These are phyloP conservation scores for Podospora didyma DNA, from an alignment of 495 filamentous ascomycete species.

Conservation along the genomic window DNA sequence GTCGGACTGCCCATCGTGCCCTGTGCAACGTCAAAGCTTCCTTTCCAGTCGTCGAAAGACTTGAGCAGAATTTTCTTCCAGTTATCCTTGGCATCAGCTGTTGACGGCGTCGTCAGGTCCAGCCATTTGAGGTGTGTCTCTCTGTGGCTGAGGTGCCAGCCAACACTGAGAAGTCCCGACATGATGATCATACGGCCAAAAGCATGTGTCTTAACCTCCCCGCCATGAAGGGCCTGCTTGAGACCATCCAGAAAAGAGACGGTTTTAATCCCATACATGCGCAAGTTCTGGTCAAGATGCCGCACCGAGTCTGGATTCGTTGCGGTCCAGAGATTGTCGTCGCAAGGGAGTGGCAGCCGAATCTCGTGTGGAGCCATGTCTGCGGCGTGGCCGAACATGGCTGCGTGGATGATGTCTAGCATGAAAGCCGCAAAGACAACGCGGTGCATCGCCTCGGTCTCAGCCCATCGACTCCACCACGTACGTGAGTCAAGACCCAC, in stretches of 20 bases:
- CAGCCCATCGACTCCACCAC: slow-evolving; percentile 94
- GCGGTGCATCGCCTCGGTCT: slow-evolving; percentile 84
- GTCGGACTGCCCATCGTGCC: slow-evolving; percentile 37
- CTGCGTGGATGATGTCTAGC: slow-evolving; percentile 89
- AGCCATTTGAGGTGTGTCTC: slow-evolving; percentile 90
- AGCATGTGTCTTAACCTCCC: slow-evolving; percentile 83
- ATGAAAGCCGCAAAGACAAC: slow-evolving; percentile 95
- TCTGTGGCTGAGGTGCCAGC: slow-evolving; percentile 93
- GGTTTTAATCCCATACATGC: slow-evolving; percentile 78
- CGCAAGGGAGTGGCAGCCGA: slow-evolving; percentile 87
- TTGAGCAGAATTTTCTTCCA: slow-evolving; percentile 83
- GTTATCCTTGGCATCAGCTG: slow-evolving; percentile 79
- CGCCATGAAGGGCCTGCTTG: slow-evolving; percentile 82
- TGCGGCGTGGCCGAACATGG: slow-evolving; percentile 94
- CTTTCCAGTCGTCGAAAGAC: slow-evolving; percentile 92
- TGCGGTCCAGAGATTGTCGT: slow-evolving; percentile 90
- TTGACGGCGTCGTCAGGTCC: slow-evolving; percentile 58
- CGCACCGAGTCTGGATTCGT: slow-evolving; percentile 81
- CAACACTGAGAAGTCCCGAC: slow-evolving; percentile 87
- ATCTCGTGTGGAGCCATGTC: slow-evolving; percentile 97
- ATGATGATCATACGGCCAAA: slow-evolving; percentile 95
- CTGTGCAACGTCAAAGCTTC: slow-evolving; percentile 78
- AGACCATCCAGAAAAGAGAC: slow-evolving; percentile 87
- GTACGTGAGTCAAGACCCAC: slow-evolving; percentile 65
- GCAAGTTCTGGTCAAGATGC: slow-evolving; percentile 74